Evolutionary conservation across 805 yeast species (phyloP).

Genomic region (Candida wancherniae): DNA sequence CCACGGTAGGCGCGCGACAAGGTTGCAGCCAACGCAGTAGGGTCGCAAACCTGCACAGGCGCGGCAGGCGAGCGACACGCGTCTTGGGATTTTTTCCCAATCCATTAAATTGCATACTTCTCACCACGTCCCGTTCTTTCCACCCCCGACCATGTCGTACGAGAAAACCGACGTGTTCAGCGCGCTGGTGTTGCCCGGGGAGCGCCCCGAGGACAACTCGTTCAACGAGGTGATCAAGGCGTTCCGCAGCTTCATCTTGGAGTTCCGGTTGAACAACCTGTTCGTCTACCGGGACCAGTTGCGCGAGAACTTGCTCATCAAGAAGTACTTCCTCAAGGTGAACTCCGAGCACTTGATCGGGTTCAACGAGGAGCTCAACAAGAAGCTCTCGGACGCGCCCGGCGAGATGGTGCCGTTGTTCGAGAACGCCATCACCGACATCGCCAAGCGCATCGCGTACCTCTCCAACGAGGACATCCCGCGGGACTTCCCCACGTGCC

Average conservation of each 20-base stretch:
- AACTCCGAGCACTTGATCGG: constrained; percentile 80
- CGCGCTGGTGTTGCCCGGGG: constrained; percentile 86
- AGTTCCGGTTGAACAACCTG: constrained; percentile 76
- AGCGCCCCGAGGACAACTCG: constrained; percentile 58
- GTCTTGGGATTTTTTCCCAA: constrained; percentile 9
- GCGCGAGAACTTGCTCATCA: constrained; percentile 77
- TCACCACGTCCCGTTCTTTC: constrained; percentile 1
- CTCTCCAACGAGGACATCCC: constrained; percentile 50
- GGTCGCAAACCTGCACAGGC: too few species aligned
- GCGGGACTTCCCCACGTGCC: constrained; percentile 69
- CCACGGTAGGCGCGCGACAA: too few species aligned
- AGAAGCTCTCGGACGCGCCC: constrained; percentile 80
- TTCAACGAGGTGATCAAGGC: constrained; percentile 69
- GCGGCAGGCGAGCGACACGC: too few species aligned
- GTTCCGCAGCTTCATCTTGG: constrained; percentile 76
- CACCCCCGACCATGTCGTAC: constrained; percentile 50
- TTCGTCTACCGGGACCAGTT: constrained; percentile 88
- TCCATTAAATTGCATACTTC: constrained; percentile 5
- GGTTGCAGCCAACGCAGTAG: too few species aligned
- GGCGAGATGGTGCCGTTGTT: constrained; percentile 81
- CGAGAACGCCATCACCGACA: constrained; percentile 78
- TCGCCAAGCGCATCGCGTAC: constrained; percentile 68
- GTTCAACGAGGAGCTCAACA: constrained; percentile 85
- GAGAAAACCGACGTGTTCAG: constrained; percentile 68
- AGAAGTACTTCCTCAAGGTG: constrained; percentile 67